These are phyloP conservation scores for Bondarzewia mesenterica DNA, from an alignment of 1,284 basidiomycete species.

Conservation along the genomic window DNA sequence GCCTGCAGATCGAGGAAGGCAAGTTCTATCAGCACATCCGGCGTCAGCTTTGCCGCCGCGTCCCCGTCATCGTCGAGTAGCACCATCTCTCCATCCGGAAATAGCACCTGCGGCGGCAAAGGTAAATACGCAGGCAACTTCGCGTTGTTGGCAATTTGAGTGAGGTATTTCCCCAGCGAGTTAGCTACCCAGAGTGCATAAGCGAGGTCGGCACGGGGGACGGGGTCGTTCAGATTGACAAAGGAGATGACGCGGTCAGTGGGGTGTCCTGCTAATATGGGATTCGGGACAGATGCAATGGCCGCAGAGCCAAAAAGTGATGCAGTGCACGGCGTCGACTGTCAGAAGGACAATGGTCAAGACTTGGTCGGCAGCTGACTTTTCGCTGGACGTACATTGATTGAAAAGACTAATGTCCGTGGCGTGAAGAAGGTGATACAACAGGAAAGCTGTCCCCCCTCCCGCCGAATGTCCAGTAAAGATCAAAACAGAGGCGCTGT, in stretches of 20 bases:
- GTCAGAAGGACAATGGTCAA: not conserved
- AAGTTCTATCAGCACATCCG: not conserved
- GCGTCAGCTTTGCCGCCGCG: not conserved
- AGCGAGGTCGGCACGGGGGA: not conserved
- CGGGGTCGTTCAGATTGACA: not conserved
- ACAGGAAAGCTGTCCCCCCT: not conserved
- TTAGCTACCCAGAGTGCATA: not conserved
- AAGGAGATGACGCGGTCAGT: not conserved
- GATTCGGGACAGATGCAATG: not conserved
- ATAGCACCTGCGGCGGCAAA: not conserved
- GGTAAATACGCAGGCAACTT: not conserved
- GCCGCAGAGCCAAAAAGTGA: not conserved
- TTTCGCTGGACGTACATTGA: not conserved
- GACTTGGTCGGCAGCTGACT: not conserved
- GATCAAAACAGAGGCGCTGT: not conserved
- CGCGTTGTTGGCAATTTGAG: not conserved
- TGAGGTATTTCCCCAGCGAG: not conserved
- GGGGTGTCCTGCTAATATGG: not conserved
- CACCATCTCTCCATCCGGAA: not conserved
- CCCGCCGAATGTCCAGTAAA: not conserved
- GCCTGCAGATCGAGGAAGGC: not conserved
- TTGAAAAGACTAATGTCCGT: not conserved
- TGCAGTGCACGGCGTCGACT: not conserved
- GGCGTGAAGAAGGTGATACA: not conserved
- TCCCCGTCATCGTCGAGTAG: not conserved